Evolutionary conservation across 1,284 basidiomycete species (phyloP), one percentile per base, ranked within the genome.

Genomic region (Stereum hirsutum): DNA sequence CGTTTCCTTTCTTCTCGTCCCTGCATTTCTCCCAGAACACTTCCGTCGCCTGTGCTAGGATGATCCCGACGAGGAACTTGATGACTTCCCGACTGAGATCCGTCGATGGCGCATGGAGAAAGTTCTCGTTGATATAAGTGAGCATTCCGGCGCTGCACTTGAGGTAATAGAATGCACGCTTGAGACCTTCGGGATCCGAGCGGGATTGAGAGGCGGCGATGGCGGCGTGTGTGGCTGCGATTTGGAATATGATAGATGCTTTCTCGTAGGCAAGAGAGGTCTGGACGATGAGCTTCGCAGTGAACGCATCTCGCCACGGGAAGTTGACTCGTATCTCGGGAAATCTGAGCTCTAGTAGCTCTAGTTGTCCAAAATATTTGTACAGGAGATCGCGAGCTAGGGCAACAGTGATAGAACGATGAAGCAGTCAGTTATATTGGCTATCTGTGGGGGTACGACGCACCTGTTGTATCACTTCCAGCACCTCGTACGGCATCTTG

Each of bases 301-400:
- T 97, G 67, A 99, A 99, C 5, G 95, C 94, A 62, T 99, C 96
- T 54, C 86, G 77, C 92, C 95, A 99, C 0, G 89, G 83, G 57
- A 99, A 99, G 46, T 89, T 87, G 55, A 97, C 91, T 55, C 91
- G 79, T 48, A 99, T 89, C 62, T 99, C 96, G 6, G 95, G 82
- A 63, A 99, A 99, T 24, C 96, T 82, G 41, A 99, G 75, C 59
- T 99, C 96, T 30, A 99, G 81, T 24, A 99, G 78, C 59, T 99
- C 96, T 28, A 99, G 83, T 64, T 99, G 95, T 34, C 96, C 95
- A 68, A 99, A 99, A 72, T 99, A 99, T 64, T 96, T 98, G 81
- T 95, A 98, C 38, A 99, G 72, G 20, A 99, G 71, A 65, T 99
- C 96, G 35, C 95, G 76, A 17, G 84, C 93, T 79, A n/a, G n/a